These are phyloP conservation scores for Retiboletus flavoniger DNA, from an alignment of 1,284 basidiomycete genomes.

Conservation along the genomic window DNA sequence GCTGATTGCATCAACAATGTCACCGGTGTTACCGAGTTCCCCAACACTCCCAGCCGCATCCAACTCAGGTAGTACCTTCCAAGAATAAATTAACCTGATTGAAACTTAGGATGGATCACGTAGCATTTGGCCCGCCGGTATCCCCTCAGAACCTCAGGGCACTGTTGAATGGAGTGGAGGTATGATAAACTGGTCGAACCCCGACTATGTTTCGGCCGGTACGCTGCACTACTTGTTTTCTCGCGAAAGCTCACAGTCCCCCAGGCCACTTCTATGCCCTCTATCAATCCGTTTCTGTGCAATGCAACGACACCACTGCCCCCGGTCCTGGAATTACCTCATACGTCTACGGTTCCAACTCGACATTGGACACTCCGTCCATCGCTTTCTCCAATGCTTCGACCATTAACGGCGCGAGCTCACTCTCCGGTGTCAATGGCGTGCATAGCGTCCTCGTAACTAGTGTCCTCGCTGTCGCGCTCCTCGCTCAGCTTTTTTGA, in stretches of 20 bases:
- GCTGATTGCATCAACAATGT: conserved; percentile 51
- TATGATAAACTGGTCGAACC: conserved; percentile 74
- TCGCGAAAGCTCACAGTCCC: not conserved
- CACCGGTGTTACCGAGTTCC: conserved; percentile 59
- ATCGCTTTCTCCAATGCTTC: conserved; percentile 56
- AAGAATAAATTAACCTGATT: not conserved
- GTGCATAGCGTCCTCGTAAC: conserved; percentile 15
- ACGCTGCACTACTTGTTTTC: not conserved
- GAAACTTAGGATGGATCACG: conserved; percentile 1
- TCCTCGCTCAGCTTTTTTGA: conserved; percentile 31
- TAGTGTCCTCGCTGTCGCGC: conserved; percentile 20
- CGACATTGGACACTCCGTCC: conserved; percentile 48
- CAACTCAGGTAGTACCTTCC: conserved; percentile 59
- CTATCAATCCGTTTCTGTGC: conserved; percentile 56
- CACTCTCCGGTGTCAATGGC: conserved; percentile 9
- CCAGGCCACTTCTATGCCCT: conserved; percentile 60
- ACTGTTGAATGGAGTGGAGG: conserved; percentile 76
- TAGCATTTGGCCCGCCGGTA: conserved; percentile 79
- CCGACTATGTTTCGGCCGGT: conserved; percentile 68
- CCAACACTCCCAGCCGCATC: conserved; percentile 73
- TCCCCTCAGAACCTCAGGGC: conserved; percentile 55
- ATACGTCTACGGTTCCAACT: conserved; percentile 61
- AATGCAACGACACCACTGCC: conserved; percentile 52
- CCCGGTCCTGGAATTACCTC: conserved; percentile 49
- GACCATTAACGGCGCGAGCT: conserved; percentile 43